phyloP scores from a whole-genome alignment of 345 rosid species.

The Adansonia digitata region DNA sequence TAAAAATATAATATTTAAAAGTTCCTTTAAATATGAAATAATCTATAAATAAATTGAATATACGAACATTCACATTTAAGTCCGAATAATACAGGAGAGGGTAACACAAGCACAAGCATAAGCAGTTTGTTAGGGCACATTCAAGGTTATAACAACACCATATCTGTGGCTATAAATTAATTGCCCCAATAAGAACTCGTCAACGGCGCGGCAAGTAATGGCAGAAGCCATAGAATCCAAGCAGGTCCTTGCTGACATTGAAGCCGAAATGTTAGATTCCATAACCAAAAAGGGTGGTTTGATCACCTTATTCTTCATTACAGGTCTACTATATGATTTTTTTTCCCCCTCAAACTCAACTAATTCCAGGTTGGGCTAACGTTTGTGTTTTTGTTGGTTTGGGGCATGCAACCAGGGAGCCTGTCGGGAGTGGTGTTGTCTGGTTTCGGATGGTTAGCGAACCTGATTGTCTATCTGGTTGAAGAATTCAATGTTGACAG shows the following conservation, averaged over 20 bases:
- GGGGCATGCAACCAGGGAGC: conserved; percentile 6
- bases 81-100: too few relatives aligned
- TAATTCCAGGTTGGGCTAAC: neutral
- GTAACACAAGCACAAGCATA: neutral
- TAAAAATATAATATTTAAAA: too few relatives aligned
- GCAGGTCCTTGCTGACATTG: neutral
- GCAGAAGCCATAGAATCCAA: neutral
- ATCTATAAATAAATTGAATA: too few relatives aligned
- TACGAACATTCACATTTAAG: too few relatives aligned
- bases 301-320: conserved; percentile 23
- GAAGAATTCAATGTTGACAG: conserved; percentile 19
- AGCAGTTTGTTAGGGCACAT: neutral
- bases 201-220: neutral
- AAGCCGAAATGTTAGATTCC: neutral
- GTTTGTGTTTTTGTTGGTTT: neutral
- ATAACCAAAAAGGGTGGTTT: conserved; percentile 14
- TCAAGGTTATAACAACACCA: neutral
- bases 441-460: conserved; percentile 14
- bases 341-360: neutral
- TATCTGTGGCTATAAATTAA: neutral
- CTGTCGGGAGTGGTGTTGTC: conserved; percentile 10
- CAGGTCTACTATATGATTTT: conserved; percentile 17
- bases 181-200: neutral
- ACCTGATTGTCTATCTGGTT: conserved; percentile 29
- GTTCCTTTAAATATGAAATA: too few relatives aligned